A percentile compares a stretch with the other conserved stretches of the same genome.
These are phyloP conservation scores for Yamadazyma tumulicola DNA, from an alignment of 805 yeast genomes.

Conservation along the genomic window DNA sequence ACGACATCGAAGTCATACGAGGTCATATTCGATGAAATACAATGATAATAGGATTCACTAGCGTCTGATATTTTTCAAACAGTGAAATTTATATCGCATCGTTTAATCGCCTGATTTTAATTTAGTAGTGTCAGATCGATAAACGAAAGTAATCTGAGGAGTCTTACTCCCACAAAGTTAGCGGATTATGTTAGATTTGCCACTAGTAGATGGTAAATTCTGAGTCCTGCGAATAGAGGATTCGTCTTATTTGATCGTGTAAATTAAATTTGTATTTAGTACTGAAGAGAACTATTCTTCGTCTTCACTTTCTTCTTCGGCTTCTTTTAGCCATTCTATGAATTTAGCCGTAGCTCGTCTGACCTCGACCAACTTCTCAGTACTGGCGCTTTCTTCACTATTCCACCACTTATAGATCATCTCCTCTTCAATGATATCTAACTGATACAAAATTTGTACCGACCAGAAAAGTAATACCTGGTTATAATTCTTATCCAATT, in stretches of 20 bases:
- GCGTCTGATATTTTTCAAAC: background rate
- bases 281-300: slow-evolving; percentile 3
- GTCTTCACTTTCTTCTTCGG: slow-evolving; percentile 50
- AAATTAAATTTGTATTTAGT: background rate
- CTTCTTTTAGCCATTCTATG: slow-evolving; percentile 84
- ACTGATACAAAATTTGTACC: slow-evolving; percentile 65
- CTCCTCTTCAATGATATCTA: slow-evolving; percentile 81
- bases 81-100: slow-evolving; percentile 6
- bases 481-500: slow-evolving; percentile 37
- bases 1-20: slow-evolving; percentile 65
- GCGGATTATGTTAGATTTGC: too few relatives aligned
- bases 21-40: too few relatives aligned
- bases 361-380: slow-evolving; percentile 43
- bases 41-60: too few relatives aligned
- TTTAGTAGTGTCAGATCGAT: slow-evolving; percentile 1
- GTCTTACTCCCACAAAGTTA: too few relatives aligned
- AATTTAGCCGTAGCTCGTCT: slow-evolving; percentile 63
- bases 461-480: slow-evolving; percentile 51
- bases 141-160: too few relatives aligned
- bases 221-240: too few relatives aligned
- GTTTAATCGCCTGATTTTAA: slow-evolving; percentile 5
- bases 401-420: slow-evolving; percentile 82
- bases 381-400: slow-evolving; percentile 28
- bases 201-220: too few relatives aligned
- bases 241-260: too few relatives aligned